A percentile compares a stretch with the other conserved stretches of the same genome.
Conservation (phyloP, 2,329 filamentous ascomycete species). For the Venturia carpophila region DNA sequence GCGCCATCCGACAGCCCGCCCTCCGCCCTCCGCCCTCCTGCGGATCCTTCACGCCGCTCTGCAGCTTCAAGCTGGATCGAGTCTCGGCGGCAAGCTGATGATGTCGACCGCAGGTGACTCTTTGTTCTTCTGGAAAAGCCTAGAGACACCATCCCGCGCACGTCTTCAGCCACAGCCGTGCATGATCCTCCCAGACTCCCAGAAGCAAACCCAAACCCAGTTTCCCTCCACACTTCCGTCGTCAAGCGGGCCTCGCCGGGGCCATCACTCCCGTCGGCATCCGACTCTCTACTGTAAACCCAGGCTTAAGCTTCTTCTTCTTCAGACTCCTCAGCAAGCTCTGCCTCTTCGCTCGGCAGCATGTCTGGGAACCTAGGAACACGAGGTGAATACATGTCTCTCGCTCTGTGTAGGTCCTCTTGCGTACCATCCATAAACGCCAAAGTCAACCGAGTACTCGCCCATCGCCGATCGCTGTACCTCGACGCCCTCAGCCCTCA, state of each 20-base stretch:
- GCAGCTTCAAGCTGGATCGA: neutral
- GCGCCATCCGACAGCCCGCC: neutral
- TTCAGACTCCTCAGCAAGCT: slow-evolving; percentile 25
- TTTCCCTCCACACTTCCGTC: neutral
- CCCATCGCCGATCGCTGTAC: slow-evolving; percentile 40
- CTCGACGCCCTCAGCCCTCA: slow-evolving; percentile 41
- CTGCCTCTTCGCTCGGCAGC: slow-evolving; percentile 41
- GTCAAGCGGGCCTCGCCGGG: neutral
- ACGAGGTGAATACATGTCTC: slow-evolving; percentile 31
- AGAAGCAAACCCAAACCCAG: neutral
- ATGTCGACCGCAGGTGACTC: neutral
- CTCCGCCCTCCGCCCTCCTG: too few relatives aligned
- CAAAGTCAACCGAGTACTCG: slow-evolving; percentile 41
- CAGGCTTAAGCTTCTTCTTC: neutral
- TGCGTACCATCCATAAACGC: slow-evolving; percentile 43
- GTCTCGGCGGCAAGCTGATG: neutral
- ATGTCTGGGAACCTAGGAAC: slow-evolving; percentile 35
- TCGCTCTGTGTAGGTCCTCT: slow-evolving; percentile 23
- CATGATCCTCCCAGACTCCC: neutral
- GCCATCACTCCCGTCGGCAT: neutral
- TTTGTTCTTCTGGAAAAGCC: neutral
- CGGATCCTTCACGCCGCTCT: too few relatives aligned
- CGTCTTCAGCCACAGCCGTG: neutral
- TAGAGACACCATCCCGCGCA: slow-evolving; percentile 1
- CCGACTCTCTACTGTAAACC: neutral